These are phyloP conservation scores for Crithidia acanthocephali DNA, from an alignment of 208 protist genomes.

Conservation along the genomic window DNA sequence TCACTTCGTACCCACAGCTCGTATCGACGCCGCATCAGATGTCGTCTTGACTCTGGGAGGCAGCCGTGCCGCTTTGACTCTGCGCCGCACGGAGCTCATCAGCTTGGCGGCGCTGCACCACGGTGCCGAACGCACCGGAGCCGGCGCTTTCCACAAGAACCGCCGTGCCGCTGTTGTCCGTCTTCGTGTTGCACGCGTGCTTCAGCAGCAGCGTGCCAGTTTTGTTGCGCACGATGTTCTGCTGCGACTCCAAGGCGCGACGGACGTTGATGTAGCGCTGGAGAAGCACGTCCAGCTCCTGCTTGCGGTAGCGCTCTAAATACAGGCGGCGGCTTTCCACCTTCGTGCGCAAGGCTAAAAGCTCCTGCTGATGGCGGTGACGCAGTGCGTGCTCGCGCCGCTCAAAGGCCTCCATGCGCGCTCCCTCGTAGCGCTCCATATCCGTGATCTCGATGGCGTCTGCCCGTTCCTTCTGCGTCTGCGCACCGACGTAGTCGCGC, in stretches of 20 bases:
- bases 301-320: constrained; percentile 81
- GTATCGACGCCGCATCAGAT: neutral
- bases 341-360: constrained; percentile 72
- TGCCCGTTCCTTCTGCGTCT: constrained; percentile 79
- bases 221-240: constrained; percentile 90
- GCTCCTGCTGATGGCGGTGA: constrained; percentile 84
- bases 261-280: constrained; percentile 90
- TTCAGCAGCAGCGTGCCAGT: constrained; percentile 87
- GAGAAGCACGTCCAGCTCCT: constrained; percentile 87
- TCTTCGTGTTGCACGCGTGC: constrained; percentile 85
- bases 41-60: neutral
- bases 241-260: constrained; percentile 81
- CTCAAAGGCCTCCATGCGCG: constrained; percentile 58
- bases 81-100: constrained; percentile 32
- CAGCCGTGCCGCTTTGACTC: constrained; percentile 1
- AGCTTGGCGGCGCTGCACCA: constrained; percentile 62
- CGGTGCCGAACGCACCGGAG: constrained; percentile 78
- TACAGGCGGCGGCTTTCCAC: constrained; percentile 74
- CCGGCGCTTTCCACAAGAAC: constrained; percentile 71
- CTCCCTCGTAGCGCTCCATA: constrained; percentile 68
- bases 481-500: constrained; percentile 83
- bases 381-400: constrained; percentile 66
- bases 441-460: constrained; percentile 79
- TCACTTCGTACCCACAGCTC: no score
- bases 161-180: constrained; percentile 75